A percentile compares a stretch with the other conserved stretches of the same genome.
Conservation (phyloP, 208 protist species). For the Crithidia fasciculata region DNA sequence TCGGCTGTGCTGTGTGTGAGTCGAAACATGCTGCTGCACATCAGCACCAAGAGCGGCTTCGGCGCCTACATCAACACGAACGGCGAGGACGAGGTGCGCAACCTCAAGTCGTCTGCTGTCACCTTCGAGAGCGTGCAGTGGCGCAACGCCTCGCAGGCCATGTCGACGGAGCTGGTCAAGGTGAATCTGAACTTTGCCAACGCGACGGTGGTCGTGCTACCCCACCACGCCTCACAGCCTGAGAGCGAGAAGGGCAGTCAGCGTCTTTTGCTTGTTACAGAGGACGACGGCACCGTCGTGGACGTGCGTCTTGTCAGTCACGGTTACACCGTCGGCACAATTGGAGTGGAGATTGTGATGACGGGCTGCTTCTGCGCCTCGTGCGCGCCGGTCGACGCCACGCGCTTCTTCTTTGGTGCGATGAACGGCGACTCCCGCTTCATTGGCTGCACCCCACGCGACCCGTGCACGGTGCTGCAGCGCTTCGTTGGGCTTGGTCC, state of each 20-base stretch:
- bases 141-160: constrained; percentile 48
- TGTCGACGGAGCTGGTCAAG: constrained; percentile 52
- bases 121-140: constrained; percentile 57
- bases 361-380: constrained; percentile 59
- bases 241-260: constrained; percentile 14
- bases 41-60: constrained; percentile 80
- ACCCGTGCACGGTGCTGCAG: constrained; percentile 48
- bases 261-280: constrained; percentile 64
- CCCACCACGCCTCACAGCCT: background rate
- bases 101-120: constrained; percentile 48
- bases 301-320: constrained; percentile 51
- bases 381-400: constrained; percentile 17
- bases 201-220: constrained; percentile 35
- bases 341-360: constrained; percentile 50
- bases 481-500: constrained; percentile 53
- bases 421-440: constrained; percentile 63
- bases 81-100: constrained; percentile 74
- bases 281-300: constrained; percentile 79
- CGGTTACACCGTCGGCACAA: constrained; percentile 55
- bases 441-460: constrained; percentile 29
- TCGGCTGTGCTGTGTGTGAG: constrained; percentile 79
- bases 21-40: constrained; percentile 78
- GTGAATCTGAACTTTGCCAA: constrained; percentile 83
- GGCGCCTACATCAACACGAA: constrained; percentile 77
- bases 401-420: constrained; percentile 66